A percentile compares a stretch with the other conserved stretches of the same genome.
These are phyloP conservation scores for Saprolegnia parasitica DNA, from an alignment of 352 stramenopile species.

Conservation along the genomic window DNA sequence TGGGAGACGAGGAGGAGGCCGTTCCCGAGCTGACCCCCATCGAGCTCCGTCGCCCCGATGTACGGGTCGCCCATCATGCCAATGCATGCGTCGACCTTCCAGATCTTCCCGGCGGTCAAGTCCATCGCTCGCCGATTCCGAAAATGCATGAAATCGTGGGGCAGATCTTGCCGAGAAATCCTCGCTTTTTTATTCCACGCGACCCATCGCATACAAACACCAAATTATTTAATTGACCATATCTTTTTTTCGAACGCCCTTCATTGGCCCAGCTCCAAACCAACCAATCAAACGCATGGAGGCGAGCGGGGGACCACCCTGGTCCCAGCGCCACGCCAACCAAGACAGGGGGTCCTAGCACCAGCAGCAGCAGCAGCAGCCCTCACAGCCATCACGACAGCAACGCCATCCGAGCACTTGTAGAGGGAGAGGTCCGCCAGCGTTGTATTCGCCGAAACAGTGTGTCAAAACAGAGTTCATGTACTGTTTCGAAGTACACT, in stretches of 20 bases:
- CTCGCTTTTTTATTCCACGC: not conserved
- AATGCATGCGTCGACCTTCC: constrained; percentile 60
- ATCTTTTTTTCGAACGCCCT: constrained; percentile 2
- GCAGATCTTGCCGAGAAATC: constrained; percentile 13
- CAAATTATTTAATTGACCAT: not conserved
- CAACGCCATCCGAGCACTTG: too few species aligned
- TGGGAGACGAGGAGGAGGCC: constrained; percentile 38
- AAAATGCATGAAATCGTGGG: constrained; percentile 17
- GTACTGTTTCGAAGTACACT: too few species aligned
- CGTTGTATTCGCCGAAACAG: too few species aligned
- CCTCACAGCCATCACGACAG: too few species aligned
- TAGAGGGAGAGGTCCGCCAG: too few species aligned
- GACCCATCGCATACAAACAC: not conserved
- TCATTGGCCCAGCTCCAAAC: not conserved
- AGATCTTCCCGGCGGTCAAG: constrained; percentile 40
- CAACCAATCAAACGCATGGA: not conserved
- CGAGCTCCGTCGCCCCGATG: constrained; percentile 67
- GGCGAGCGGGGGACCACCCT: not conserved
- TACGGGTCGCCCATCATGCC: constrained; percentile 78
- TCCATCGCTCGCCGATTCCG: constrained; percentile 6
- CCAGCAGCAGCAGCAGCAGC: not conserved
- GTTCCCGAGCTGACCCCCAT: constrained; percentile 64
- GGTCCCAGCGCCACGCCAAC: too few species aligned
- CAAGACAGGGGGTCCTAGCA: too few species aligned
- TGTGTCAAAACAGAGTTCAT: too few species aligned